Base-by-base conservation (phyloP, 257 asterid species). In the Thymus quinquecostatus region DNA sequence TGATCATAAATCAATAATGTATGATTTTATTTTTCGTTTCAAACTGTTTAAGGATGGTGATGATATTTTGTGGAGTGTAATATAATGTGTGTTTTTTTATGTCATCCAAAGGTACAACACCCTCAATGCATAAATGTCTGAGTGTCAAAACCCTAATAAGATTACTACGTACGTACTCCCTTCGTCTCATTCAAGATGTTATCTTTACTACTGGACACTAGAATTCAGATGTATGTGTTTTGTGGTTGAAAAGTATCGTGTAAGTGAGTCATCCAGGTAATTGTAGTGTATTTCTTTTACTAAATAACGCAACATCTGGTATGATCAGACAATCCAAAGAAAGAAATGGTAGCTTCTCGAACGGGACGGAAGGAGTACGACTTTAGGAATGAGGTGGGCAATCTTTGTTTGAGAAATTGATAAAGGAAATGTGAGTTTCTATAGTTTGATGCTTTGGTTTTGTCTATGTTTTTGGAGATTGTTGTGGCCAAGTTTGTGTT, bases 21-120 rank as follows among this genome's bases (percentile, higher is more conserved):
- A 8, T 49, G 28, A 51, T 54, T 73, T 66, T 59, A 5, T 38
- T 76, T 28, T 36, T 38, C 4, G 10, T 13, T 13, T 51, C 38
- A 51, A 51, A 6, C 10, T 55, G 13, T 41, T 54, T 57, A 57
- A 54, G 55, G 66, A 43, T 45, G n/a, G 55, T 44, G 54, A 43
- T 43, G 49, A 44, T 36, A 11, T 32, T 8, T 58, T 33, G 41
- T 38, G 28, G 30, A 55, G 64, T 53, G 66, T 57, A 70, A 65
- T 48, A 21, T 21, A 21, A 21, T 21, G 50, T 36, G 36, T 49
- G 43, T 78, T 78, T 72, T 72, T 78, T 53, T 55, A 38, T 78
- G 82, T 78, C 72, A 63, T 63, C 49, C 53, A 78, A 73, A 73
- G 82, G 47, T 34, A 43, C 60, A 63, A 74, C 79, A 78, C 64